Base-by-base conservation (phyloP, 495 filamentous ascomycete species). In the Neurospora sp. region DNA sequence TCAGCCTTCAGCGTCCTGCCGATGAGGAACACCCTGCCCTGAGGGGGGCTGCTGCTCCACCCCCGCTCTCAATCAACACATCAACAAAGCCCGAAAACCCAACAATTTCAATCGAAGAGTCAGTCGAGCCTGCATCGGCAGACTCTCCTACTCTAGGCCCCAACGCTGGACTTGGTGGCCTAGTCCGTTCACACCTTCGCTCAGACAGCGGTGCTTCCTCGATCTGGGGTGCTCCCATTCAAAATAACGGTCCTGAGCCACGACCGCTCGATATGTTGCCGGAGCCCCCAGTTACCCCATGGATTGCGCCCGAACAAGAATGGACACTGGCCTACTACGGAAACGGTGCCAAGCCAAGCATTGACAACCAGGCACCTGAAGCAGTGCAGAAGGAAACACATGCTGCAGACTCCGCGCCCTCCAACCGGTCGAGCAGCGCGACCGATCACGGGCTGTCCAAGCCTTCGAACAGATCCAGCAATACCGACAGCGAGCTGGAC, bases 121-220 rank as follows among this genome's bases (percentile, higher is more conserved):
- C 81, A 0, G 75, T 76, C 22, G 76, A 78, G 5, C 14, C 70
- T 20, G 81, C 82, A 9, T 81, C 83, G 3, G 76, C 73, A 18
- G 93, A 98, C 77, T 97, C 94, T 1, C 94, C 95, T 1, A 97
- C 93, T 12, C 82, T 97, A 4, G 91, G 91, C 11, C 89, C 93
- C 10, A 74, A 80, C 0, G 82, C 89, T 69, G 93, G 92, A 14
- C 85, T 98, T 22, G 94, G 90, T 77, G 92, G 92, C 22, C 87
- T 98, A 80, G 90, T 98, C 44, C 91, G 91, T 40, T 90, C 94
- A 72, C 96, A 98, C 81, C 86, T 99, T 16, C 91, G 96, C 31
- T 88, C 88, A 16, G 89, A 91, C 70, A 98, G 96, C 81, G 91
- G 91, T 71, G 84, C 87, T 48, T 97, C 94, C 31, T 95, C 94